Conservation (phyloP, 1,284 basidiomycete species). For the Puccinia novopanici region DNA sequence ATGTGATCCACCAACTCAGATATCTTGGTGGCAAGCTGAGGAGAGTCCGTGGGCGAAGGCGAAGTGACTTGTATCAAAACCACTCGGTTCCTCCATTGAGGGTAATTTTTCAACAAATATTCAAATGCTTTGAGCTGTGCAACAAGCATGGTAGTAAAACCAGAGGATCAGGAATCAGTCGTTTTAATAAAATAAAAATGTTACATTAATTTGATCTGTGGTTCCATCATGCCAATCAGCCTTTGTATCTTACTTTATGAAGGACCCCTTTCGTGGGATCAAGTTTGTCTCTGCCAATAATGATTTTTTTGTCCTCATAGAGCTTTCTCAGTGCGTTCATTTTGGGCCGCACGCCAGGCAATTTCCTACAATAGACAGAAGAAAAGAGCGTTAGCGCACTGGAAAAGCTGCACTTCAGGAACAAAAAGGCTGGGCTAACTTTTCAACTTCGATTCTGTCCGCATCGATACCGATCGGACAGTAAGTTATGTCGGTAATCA, state of each 20-base stretch:
- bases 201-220: background rate
- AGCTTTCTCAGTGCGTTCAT: slow-evolving; percentile 77
- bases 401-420: background rate
- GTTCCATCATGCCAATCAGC: background rate
- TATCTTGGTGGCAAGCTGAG: slow-evolving; percentile 88
- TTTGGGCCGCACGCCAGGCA: slow-evolving; percentile 83
- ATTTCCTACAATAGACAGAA: slow-evolving; percentile 62
- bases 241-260: slow-evolving; percentile 70
- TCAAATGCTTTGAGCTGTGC: slow-evolving; percentile 85
- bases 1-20: slow-evolving; percentile 94
- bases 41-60: slow-evolving; percentile 88
- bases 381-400: background rate
- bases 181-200: background rate
- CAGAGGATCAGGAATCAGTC: slow-evolving; percentile 2
- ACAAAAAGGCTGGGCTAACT: slow-evolving; percentile 61
- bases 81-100: slow-evolving; percentile 82
- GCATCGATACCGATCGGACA: slow-evolving; percentile 98
- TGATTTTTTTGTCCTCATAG: slow-evolving; percentile 97
- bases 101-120: slow-evolving; percentile 87
- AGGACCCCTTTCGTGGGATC: slow-evolving; percentile 97
- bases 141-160: no score
- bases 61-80: slow-evolving; percentile 80
- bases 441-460: slow-evolving; percentile 79
- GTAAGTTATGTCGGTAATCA: slow-evolving; percentile 79
- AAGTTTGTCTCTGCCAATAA: slow-evolving; percentile 97